These are phyloP conservation scores for Penicilliopsis zonata DNA, from an alignment of 495 filamentous ascomycete genomes.

Conservation along the genomic window DNA sequence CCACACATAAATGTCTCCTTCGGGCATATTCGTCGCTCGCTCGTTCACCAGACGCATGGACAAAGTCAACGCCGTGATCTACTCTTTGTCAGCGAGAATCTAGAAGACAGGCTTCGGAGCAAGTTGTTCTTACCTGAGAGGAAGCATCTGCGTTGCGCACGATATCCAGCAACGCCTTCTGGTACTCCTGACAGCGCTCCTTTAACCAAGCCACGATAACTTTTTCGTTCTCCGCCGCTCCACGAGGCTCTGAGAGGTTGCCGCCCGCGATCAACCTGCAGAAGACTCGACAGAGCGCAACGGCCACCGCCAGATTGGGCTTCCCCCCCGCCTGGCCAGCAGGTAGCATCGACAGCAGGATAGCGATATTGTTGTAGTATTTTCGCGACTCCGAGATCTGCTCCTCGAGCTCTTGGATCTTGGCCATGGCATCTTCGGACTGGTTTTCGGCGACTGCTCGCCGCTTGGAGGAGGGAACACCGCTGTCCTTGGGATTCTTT, in stretches of 20 bases:
- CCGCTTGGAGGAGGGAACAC: constrained; percentile 29
- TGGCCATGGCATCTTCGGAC: constrained; percentile 37
- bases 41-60: constrained; percentile 76
- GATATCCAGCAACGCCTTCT: constrained; percentile 39
- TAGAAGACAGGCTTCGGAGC: constrained; percentile 5
- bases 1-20: constrained; percentile 52
- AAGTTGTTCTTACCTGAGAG: constrained; percentile 20
- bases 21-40: constrained; percentile 49
- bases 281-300: constrained; percentile 85
- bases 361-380: constrained; percentile 87
- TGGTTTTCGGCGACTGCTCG: constrained; percentile 29
- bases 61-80: constrained; percentile 56
- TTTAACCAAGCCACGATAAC: constrained; percentile 71
- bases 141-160: constrained; percentile 39
- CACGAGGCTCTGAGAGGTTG: constrained; percentile 48
- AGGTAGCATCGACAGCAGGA: constrained; percentile 49
- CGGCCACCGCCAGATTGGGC: constrained; percentile 48
- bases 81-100: constrained; percentile 10
- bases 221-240: constrained; percentile 56
- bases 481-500: constrained; percentile 25
- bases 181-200: constrained; percentile 59
- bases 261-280: constrained; percentile 70
- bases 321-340: constrained; percentile 26
- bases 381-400: constrained; percentile 73
- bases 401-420: constrained; percentile 58